Conservation (phyloP, 2,329 filamentous ascomycete species). For the Beauveria medogensis region DNA sequence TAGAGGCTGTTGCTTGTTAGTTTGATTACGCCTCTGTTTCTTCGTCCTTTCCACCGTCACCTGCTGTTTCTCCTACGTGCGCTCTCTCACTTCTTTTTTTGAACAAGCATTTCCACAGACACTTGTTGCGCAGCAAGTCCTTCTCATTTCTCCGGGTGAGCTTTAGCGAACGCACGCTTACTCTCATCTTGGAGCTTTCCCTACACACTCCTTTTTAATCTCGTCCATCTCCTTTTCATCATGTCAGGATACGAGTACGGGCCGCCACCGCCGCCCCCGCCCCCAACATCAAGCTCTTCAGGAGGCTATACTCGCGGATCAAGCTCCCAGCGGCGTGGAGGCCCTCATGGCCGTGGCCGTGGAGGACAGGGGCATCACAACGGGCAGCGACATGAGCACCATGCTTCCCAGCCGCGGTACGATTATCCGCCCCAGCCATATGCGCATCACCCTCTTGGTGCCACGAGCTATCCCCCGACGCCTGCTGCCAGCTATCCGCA, state of each 20-base stretch:
- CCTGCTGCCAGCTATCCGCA: conserved; percentile 29
- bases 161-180: background rate
- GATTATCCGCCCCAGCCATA: conserved; percentile 35
- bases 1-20: background rate
- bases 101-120: background rate
- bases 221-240: background rate
- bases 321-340: conserved; percentile 18
- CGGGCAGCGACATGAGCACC: conserved; percentile 30
- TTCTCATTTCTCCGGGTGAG: background rate
- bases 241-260: conserved; percentile 48
- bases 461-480: conserved; percentile 27
- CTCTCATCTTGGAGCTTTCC: background rate
- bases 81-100: background rate
- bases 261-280: conserved; percentile 42
- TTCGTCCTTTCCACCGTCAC: background rate
- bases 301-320: conserved; percentile 32
- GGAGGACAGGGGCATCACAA: conserved; percentile 33
- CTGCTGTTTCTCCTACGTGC: background rate
- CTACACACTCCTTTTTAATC: background rate
- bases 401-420: conserved; percentile 30
- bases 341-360: conserved; percentile 24
- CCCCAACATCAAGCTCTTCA: conserved; percentile 18
- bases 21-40: background rate
- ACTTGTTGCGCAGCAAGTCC: background rate
- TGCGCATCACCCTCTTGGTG: conserved; percentile 21